Evolutionary conservation across 805 yeast genomes (phyloP), one percentile per base, ranked within the genome.

Genomic region (Ogataea pini): DNA sequence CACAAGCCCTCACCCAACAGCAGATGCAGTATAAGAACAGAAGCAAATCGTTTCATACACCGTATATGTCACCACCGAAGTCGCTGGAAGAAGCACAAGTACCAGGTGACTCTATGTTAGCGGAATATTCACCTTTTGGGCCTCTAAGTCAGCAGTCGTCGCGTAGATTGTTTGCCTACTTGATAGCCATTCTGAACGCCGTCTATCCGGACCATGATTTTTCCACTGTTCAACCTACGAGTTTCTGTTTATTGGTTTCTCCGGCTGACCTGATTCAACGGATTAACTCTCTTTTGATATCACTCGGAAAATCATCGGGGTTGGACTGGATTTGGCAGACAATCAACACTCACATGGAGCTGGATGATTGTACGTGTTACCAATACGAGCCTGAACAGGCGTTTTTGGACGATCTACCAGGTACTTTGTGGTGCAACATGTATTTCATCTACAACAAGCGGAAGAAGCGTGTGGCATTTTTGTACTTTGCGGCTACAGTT

Each of bases 191-290:
- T 29, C 74, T 94, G 45, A 94, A 94, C 65, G 87, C 95, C 7
- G 85, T 95, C 4, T 92, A 88, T 63, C 98, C 99, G 0, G 99
- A 94, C 65, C 96, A 94, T 61, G 99, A 94, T 63, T 94, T 92
- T 60, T 79, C 95, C 10, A 78, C 85, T 20, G 77, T 94, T 52
- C 89, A 88, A 61, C 99, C 99, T 1, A 74, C 74, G 16, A 85
- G 82, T 64, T 86, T 86, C 66, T 69, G 73, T 34, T 78, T 87
- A n/a, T 79, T 80, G 5, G 73, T 71, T 18, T 75, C 79, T 39
- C 36, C 68, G 1, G 48, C 64, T 63, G 80, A 74, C 48, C 77
- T 81, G 56, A 79, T 80, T 50, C 75, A 83, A 25, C 79, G 83
- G 46, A 84, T 94, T 61, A 89, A 90, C 65, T 88, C 89, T 56